Evolutionary conservation across 1,284 basidiomycete genomes (phyloP), one percentile per base, ranked within the genome.

Genomic region (Ustilago loliicola): DNA sequence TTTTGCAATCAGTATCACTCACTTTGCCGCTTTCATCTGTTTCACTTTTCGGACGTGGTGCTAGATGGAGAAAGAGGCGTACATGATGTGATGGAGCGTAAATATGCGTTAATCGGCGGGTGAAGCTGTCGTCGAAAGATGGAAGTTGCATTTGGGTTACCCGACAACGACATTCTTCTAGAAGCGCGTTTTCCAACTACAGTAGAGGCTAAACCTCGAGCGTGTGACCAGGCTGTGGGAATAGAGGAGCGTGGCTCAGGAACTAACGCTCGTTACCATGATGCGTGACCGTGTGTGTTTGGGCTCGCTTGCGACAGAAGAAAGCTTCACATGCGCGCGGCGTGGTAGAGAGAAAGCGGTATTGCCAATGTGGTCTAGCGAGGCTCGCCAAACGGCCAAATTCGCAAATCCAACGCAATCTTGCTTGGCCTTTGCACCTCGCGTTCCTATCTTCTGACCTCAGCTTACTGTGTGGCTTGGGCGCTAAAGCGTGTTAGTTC

Each of bases 361-460:
- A 42, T 57, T 57, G 55, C 55, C 55, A 40, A 42, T 2, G 30
- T 36, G 19, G 27, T 45, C 27, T 57, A 57, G 47, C 40, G 40
- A 47, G 40, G 40, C 40, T 57, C 55, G 55, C 55, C 55, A 40
- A 55, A 34, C 30, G 5, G 15, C 25, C 13, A 10, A 25, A 11
- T 38, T 10, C 11, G 42, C 21, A 45, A 21, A 45, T 1, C 9
- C 25, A 25, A 50, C 48, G 25, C 48, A 51, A 51, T 30, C 48
- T 27, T 30, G 48, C 48, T 15, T 38, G 15, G 10, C 29, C 13
- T 10, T 29, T 51, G 48, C 51, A 51, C 29, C 32, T 53, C 51
- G 51, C 51, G 30, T 53, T n/a, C 51, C 32, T 40, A 25, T 27
- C n/a, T 27, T 55, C 32, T 54, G 52, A 40, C 30, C 53, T 55